Base-by-base conservation (phyloP, 1,284 basidiomycete species). In the Malassezia slooffiae region DNA sequence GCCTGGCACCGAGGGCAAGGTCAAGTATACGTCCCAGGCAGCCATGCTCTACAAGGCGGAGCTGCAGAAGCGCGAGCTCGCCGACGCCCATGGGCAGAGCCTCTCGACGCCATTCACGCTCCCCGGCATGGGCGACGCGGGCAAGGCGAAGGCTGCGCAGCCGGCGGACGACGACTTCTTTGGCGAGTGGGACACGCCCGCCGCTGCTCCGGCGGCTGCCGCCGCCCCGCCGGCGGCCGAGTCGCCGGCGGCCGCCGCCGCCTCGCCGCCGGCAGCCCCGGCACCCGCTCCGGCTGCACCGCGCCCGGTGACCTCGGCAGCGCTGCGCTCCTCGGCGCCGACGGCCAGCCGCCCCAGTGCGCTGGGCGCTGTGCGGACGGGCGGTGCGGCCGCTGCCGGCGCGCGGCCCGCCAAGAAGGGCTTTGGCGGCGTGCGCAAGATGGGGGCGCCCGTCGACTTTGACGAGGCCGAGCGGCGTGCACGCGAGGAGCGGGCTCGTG, bases 21-120 rank as follows among this genome's bases (percentile, higher is more conserved):
- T 83, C 65, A 89, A 93, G 66, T 97, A 96, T 71, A 79, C 83
- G 0, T 82, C 81, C 52, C 77, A 80, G 31, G 78, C 82, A 31
- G 91, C 85, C 2, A 80, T 82, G 44, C 72, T 87, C 36, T 97
- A 97, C 76, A 91, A 83, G 73, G 88, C 90, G 56, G 91, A 97
- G 69, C 75, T 97, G 11, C 80, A 80, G 3, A 79, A 77, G 59
- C 77, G 85, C 33, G 81, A 85, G n/a, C 79, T 78, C 51, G 85
- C 85, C 42, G 91, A 97, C 69, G 74, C 67, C 8, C 58, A 50
- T 13, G 62, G 60, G 8, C 57, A 57, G 37, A 51, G 54, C 22
- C 52, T 67, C 36, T 55, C 42, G 40, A 47, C 54, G 29, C 54
- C 62, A 12, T 65, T 69, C 27, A 50, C 51, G 29, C 60, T 67